phyloP scores from a whole-genome alignment of 2,329 filamentous ascomycete species.

The Colletotrichum lini region DNA sequence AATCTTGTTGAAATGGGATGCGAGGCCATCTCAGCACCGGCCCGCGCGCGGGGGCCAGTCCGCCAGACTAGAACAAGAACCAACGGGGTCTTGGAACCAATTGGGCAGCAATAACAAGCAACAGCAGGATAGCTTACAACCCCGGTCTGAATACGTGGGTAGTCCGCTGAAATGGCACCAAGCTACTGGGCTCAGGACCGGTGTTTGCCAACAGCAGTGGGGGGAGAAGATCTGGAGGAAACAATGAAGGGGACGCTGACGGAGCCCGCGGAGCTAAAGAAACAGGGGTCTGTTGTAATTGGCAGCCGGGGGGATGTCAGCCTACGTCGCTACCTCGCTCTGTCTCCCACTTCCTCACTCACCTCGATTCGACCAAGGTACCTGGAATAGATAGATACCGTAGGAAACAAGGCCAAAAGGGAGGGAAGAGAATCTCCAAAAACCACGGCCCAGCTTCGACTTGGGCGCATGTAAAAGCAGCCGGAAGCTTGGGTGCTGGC shows the following conservation, averaged over 20 bases:
- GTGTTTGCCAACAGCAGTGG: not conserved
- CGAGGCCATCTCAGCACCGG: conserved; percentile 22
- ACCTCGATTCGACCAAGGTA: too few relatives aligned
- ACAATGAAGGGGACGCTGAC: conserved; percentile 10
- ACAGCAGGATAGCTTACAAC: not conserved
- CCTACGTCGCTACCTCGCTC: not conserved
- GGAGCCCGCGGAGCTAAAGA: conserved; percentile 22
- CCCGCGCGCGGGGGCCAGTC: conserved; percentile 1
- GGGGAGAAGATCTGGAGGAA: conserved; percentile 11
- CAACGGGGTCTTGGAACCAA: not conserved
- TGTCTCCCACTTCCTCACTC: not conserved
- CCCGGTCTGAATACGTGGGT: not conserved
- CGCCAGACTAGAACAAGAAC: not conserved
- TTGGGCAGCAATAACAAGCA: conserved; percentile 17
- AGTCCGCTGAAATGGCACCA: conserved; percentile 6
- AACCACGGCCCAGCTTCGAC: not conserved
- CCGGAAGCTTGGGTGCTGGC: conserved; percentile 14
- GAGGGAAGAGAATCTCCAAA: not conserved
- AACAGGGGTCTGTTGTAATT: conserved; percentile 20
- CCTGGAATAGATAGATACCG: too few relatives aligned
- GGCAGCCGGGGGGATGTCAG: not conserved
- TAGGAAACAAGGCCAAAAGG: too few relatives aligned
- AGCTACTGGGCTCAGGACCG: conserved; percentile 10
- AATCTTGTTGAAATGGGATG: conserved; percentile 15
- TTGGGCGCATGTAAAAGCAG: not conserved